Evolutionary conservation across 1,139 yeast genomes (phyloP).

Genomic region (Geotrichum fermentans): DNA sequence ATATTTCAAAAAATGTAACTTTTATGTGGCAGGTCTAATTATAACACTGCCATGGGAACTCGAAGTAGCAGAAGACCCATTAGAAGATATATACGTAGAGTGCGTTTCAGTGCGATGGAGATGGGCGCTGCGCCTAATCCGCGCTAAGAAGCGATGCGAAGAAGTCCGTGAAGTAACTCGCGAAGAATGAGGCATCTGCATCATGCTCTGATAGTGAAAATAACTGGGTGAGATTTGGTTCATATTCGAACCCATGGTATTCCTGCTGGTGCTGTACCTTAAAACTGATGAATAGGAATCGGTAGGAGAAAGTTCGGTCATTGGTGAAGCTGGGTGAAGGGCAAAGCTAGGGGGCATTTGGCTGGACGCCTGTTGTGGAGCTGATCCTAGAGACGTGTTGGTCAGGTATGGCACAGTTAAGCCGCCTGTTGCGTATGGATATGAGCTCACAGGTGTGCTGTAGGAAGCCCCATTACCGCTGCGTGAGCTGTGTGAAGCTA

Average conservation of each 20-base stretch:
- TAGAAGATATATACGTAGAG: not conserved
- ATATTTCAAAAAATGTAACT: not conserved
- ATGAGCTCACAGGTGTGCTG: not conserved
- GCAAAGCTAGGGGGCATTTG: too few relatives aligned
- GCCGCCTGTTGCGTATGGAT: too few relatives aligned
- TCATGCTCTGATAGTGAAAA: too few relatives aligned
- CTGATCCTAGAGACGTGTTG: too few relatives aligned
- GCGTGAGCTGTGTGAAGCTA: conserved; percentile 1
- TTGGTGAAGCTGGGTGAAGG: too few relatives aligned
- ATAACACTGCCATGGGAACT: conserved; percentile 11
- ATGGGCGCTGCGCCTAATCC: not conserved
- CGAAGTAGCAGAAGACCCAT: not conserved
- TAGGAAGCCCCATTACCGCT: not conserved
- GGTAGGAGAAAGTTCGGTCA: too few relatives aligned
- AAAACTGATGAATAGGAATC: too few relatives aligned
- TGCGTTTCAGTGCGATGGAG: conserved; percentile 1
- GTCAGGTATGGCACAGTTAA: too few relatives aligned
- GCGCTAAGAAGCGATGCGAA: conserved; percentile 2
- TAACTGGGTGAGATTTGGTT: too few relatives aligned
- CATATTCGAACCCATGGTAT: too few relatives aligned
- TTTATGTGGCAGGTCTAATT: not conserved
- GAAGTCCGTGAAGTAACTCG: conserved; percentile 8
- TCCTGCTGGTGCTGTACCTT: too few relatives aligned
- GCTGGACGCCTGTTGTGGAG: too few relatives aligned
- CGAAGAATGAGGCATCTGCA: not conserved